Percentiles rank a stretch among this genome's conserved stretches.
Evolutionary conservation across 202 grass and related monocot species (phyloP).

Genomic region (Carex sylvatica): DNA sequence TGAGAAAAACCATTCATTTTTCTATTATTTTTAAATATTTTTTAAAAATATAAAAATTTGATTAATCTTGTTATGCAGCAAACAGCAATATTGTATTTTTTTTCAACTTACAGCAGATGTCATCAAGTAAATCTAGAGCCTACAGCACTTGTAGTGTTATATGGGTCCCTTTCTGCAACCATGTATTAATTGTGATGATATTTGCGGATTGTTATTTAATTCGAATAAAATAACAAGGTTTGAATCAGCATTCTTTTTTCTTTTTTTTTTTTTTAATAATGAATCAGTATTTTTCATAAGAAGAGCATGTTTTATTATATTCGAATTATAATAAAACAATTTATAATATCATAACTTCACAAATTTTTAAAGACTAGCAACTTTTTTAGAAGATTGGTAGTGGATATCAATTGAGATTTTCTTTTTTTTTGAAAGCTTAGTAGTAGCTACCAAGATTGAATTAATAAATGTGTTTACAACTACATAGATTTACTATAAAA

Average conservation of each 20-base stretch:
- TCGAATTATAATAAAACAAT: neutral
- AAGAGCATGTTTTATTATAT: neutral
- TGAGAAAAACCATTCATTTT: no score
- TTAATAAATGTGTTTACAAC: no score
- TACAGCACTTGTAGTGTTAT: neutral
- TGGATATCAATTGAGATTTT: no score
- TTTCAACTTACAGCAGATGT: neutral
- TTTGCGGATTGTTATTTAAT: neutral
- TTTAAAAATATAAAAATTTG: no score
- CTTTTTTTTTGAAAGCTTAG: no score
- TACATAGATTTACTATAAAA: no score
- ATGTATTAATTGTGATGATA: slow-evolving; percentile 1
- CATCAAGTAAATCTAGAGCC: neutral
- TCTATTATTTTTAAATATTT: no score
- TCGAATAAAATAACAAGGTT: neutral
- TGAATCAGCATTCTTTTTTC: neutral
- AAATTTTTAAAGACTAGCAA: no score
- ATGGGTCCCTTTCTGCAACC: neutral
- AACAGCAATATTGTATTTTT: neutral
- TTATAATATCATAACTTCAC: neutral
- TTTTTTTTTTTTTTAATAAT: no score
- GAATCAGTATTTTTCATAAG: no score
- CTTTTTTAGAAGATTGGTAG: no score
- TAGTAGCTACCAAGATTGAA: no score
- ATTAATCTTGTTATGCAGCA: neutral